Base-by-base conservation (phyloP, 768 basidiomycete species). In the Vararia minispora region DNA sequence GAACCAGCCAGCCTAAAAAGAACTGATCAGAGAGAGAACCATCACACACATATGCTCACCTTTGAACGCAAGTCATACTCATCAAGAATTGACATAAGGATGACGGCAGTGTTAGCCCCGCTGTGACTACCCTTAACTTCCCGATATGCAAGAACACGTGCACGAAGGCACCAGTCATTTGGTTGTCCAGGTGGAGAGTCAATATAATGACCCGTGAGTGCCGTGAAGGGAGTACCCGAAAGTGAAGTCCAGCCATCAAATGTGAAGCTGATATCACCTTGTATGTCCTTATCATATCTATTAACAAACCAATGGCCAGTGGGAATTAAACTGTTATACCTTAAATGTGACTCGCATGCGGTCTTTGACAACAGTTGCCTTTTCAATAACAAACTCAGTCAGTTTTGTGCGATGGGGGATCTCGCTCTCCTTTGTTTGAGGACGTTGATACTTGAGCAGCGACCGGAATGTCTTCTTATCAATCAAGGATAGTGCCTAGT, bases 381-480 rank as follows among this genome's bases (percentile, higher is more conserved):
- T 39, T 6, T 26, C 18, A 14, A 46, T 30, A 20, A 48, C 35
- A 14, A 26, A n/a, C 14, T 42, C 20, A 3, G 5, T 10, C 2
- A 42, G n/a, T 14, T 37, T 45, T 3, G 45, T 36, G 14, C n/a
- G 29, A 24, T 33, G 31, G 6, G 45, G 32, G 20, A 48, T 46
- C 28, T 48, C 32, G 2, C 27, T 42, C 14, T 48, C 41, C 32
- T 37, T 39, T 10, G 35, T 42, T 12, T 29, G 26, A 5, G 41
- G 41, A 10, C 35, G 25, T 23, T 42, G 41, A 29, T 13, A 42
- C 25, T 42, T 37, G 6, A 42, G 35, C 24, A 42, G 23, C 6
- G 28, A 14, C 5, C 21, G 23, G 24, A 43, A 43, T 3, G 42
- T 9, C 38, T 43, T 17, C 13, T 27, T 23, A 16, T 32, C 28